Percentiles rank a stretch among this genome's conserved stretches.
Conservation (phyloP, 495 filamentous ascomycete genomes). For the Xylaria grammica region DNA sequence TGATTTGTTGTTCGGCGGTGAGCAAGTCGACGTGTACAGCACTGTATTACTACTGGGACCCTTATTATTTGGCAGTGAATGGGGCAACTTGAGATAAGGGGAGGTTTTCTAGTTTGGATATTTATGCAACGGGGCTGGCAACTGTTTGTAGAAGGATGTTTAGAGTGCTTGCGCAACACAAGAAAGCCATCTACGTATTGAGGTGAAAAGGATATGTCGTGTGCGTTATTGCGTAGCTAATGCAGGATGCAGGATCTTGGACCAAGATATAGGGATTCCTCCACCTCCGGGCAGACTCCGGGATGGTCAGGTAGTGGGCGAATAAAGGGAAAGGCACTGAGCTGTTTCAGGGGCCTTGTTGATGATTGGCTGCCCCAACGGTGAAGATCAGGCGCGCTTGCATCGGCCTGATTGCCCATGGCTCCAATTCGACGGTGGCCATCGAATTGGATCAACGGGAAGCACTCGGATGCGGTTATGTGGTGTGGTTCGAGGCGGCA, state of each 20-base stretch:
- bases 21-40: conserved; percentile 25
- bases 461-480: conserved; percentile 11
- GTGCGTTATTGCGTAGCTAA: conserved; percentile 17
- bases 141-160: conserved; percentile 2
- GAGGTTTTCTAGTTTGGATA: neutral
- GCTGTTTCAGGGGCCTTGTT: conserved; percentile 27
- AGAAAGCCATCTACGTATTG: conserved; percentile 9
- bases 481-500: neutral
- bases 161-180: neutral
- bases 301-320: conserved; percentile 4
- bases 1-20: conserved; percentile 32
- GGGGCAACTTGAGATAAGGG: neutral
- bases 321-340: conserved; percentile 5
- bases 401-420: conserved; percentile 34
- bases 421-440: conserved; percentile 26
- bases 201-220: neutral
- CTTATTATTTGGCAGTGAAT: neutral
- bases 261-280: conserved; percentile 14
- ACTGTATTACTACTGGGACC: conserved; percentile 12
- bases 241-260: conserved; percentile 16
- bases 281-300: neutral
- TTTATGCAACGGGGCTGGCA: conserved; percentile 13
- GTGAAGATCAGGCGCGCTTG: conserved; percentile 37
- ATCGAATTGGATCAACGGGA: conserved; percentile 26
- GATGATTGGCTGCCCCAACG: conserved; percentile 31